Evolutionary conservation across 2,329 filamentous ascomycete genomes (phyloP), one percentile per base, ranked within the genome.

Genomic region (Penicillium sp.): DNA sequence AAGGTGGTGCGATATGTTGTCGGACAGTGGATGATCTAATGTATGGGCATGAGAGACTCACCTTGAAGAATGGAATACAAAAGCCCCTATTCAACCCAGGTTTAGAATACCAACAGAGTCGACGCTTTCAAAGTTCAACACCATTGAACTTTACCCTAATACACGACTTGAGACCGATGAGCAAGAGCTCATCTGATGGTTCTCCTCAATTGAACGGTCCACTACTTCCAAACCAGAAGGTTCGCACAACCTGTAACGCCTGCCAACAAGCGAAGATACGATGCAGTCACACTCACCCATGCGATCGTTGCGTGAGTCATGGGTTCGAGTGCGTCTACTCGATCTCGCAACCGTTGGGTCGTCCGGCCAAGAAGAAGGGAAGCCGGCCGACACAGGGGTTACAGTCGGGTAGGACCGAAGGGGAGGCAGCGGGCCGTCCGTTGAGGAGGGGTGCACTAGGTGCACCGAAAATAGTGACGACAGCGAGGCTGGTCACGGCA

Each of bases 201-300:
- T 42, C 44, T n/a, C 21, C 22, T 9, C 38, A 36, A 44, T 41
- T 44, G 2, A 48, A 48, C 44, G 54, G 45, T 14, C 56, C 59
- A 8, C 57, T 71, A 1, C 68, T 68, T 14, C 68, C 67, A 24
- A 72, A 69, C 29, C 68, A 71, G 38, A 72, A 72, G 43, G 62
- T 72, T 18, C 68, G 71, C 43, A 71, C 69, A 5, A 73, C 71
- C 7, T 73, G 71, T 59, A 72, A 73, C 51, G 69, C 71, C n/a
- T 73, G 71, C 22, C 71, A 73, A 43, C 69, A 72, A 49, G 71
- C 71, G 9, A 73, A 73, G 38, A 72, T 73, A 14, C 66, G 70
- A 7, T 73, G 71, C 61, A 70, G 70, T 22, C 71, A 73, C 54
- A 48, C 71, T 21, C 68, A 68, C 7, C 66, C 69, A 1, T 73